phyloP scores from a whole-genome alignment of 176 grass and related monocot genomes.

The Zoysia japonica region DNA sequence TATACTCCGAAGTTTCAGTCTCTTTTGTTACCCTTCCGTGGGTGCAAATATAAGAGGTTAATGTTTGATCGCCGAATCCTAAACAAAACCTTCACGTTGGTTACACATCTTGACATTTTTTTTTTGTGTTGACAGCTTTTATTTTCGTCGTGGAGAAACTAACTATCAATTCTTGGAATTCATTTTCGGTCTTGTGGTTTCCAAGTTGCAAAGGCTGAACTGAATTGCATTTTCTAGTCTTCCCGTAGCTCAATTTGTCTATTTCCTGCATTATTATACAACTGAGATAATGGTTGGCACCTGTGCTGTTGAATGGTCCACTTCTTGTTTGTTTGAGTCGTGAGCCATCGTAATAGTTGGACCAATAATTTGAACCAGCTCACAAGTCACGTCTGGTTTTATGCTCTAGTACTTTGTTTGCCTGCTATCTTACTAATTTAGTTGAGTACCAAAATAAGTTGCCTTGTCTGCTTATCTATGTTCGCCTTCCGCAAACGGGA shows the following conservation, averaged over 20 bases:
- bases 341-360: not conserved
- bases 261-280: not conserved
- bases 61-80: not conserved
- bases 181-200: not conserved
- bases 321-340: not conserved
- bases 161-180: not conserved
- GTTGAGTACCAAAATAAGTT: not conserved
- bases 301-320: conserved; percentile 4
- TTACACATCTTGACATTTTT: not conserved
- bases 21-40: not conserved
- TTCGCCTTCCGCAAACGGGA: not conserved
- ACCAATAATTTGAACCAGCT: not conserved
- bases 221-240: not conserved
- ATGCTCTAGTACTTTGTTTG: not conserved
- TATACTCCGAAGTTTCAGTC: no score
- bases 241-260: not conserved
- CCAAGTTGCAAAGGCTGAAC: not conserved
- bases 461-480: not conserved
- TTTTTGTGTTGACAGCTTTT: not conserved
- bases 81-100: not conserved
- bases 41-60: not conserved
- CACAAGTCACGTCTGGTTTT: not conserved
- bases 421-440: not conserved
- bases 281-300: not conserved
- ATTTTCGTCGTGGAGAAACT: not conserved